Percentiles rank a stretch among this genome's conserved stretches.
These are phyloP conservation scores for Mycena kentingensis DNA, from an alignment of 768 basidiomycete genomes.

Conservation along the genomic window DNA sequence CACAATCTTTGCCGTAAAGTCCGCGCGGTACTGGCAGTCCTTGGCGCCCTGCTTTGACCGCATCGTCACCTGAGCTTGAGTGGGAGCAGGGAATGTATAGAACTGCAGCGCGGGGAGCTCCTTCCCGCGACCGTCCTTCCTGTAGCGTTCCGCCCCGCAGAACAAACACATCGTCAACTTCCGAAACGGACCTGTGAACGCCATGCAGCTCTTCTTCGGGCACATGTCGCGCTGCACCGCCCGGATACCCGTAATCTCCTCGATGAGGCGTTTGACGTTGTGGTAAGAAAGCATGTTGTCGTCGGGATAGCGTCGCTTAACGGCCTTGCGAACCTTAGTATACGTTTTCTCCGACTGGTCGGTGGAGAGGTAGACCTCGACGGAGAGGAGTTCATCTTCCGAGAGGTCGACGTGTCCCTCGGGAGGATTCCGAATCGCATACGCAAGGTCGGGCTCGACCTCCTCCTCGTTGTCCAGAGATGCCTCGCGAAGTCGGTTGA, in stretches of 20 bases:
- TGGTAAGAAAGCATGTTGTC: constrained; percentile 21
- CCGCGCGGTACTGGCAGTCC: no score
- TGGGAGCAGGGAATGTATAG: no score
- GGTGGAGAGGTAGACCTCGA: constrained; percentile 27
- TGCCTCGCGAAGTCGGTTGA: no score
- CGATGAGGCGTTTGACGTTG: constrained; percentile 22
- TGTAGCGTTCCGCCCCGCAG: constrained; percentile 4
- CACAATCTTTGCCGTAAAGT: no score
- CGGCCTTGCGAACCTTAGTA: constrained; percentile 11
- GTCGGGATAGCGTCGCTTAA: constrained; percentile 15
- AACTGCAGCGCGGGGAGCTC: no score
- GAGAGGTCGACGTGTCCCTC: no score
- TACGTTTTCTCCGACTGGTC: constrained; percentile 29
- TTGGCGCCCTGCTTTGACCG: no score
- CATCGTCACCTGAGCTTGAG: no score
- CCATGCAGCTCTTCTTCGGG: constrained; percentile 30
- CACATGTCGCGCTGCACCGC: constrained; percentile 35
- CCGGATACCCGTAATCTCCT: constrained; percentile 25
- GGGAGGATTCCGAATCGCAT: no score
- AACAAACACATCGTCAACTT: not conserved
- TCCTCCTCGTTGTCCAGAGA: no score
- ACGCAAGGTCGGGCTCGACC: no score
- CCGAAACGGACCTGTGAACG: constrained; percentile 20
- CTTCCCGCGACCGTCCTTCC: no score
- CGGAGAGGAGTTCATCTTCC: constrained; percentile 17